Evolutionary conservation across 2,329 filamentous ascomycete species (phyloP), one percentile per base, ranked within the genome.

Genomic region (Exophiala phaeomuriformis): DNA sequence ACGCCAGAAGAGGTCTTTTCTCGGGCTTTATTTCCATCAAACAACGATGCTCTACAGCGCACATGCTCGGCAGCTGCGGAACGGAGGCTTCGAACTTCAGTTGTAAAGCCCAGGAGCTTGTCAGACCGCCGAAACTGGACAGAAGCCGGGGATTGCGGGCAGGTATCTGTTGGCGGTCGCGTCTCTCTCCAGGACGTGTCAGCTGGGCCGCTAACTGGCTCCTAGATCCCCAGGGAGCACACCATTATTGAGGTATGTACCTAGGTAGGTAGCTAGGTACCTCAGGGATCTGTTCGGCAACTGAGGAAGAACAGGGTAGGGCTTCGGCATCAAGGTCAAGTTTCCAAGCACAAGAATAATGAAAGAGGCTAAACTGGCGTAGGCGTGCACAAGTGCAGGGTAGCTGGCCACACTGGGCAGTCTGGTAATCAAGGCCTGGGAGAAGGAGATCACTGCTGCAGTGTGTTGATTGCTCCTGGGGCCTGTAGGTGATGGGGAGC

Each of bases 381-480:
- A 47, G 49, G 53, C 53, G 43, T 59, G 53, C 56, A 53, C 47
- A 9, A 49, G 31, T 41, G 53, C 49, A 52, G 50, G 53, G 56
- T 56, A 52, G n/a, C 33, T 27, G 36, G 41, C 30, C 42, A n/a
- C 5, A 8, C 33, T 27, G 36, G 41, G 10, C 42, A n/a, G 28
- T 30, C 30, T 45, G 42, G 49, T 49, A 51, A 49, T 53, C 55
- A 55, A 49, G 47, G 48, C 55, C 44, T 37, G n/a, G 49, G 19
- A 19, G 19, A 19, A 19, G 19, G 19, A 19, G 19, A 19, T 19
- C 19, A 41, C 43, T 47, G 41, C 43, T 37, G 49, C 19, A 55
- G 36, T 4, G 28, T 7, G 19, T 6, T 37, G 31, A 47, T 28
- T 19, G 42, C n/a, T 33, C 7, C 19, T 36, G n/a, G 31, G 33